Evolutionary conservation across 179 eudicot species (phyloP).

Genomic region (Drosera spatulata): DNA sequence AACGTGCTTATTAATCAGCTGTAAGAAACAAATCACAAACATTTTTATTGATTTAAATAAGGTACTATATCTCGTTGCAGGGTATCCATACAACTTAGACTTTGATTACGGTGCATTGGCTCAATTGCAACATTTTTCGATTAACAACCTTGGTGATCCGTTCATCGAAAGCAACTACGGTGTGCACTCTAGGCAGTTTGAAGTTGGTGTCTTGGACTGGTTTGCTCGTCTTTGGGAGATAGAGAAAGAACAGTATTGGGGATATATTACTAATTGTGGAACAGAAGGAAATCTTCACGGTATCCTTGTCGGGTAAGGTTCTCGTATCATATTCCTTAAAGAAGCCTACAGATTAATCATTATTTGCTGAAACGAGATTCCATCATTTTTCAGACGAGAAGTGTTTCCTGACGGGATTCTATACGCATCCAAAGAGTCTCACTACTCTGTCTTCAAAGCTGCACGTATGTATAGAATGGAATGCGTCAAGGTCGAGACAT

Average conservation of each 20-base stretch:
- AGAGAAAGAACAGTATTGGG: constrained; percentile 71
- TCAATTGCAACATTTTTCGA: constrained; percentile 80
- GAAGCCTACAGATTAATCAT: background rate
- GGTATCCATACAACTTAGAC: constrained; percentile 72
- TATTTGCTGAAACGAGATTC: background rate
- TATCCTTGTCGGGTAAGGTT: constrained; percentile 68
- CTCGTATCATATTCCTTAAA: background rate
- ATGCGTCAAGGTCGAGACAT: constrained; percentile 53
- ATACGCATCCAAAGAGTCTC: constrained; percentile 74
- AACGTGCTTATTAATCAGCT: no score
- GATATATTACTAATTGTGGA: constrained; percentile 83
- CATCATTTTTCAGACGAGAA: constrained; percentile 47
- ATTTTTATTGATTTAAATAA: background rate
- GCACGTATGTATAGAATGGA: constrained; percentile 92
- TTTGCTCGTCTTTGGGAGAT: constrained; percentile 90
- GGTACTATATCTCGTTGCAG: constrained; percentile 11
- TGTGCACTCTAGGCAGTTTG: constrained; percentile 83
- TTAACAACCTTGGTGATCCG: constrained; percentile 82
- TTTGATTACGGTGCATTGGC: constrained; percentile 77
- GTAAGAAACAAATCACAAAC: no score
- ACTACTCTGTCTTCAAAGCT: constrained; percentile 80
- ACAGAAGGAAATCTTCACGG: constrained; percentile 93
- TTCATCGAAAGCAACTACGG: constrained; percentile 89
- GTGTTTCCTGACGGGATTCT: constrained; percentile 80
- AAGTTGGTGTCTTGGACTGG: constrained; percentile 92